Percentiles rank a stretch among this genome's conserved stretches.
These are phyloP conservation scores for Phialemoniopsis sp. DNA, from an alignment of 2,329 filamentous ascomycete genomes.

Conservation along the genomic window DNA sequence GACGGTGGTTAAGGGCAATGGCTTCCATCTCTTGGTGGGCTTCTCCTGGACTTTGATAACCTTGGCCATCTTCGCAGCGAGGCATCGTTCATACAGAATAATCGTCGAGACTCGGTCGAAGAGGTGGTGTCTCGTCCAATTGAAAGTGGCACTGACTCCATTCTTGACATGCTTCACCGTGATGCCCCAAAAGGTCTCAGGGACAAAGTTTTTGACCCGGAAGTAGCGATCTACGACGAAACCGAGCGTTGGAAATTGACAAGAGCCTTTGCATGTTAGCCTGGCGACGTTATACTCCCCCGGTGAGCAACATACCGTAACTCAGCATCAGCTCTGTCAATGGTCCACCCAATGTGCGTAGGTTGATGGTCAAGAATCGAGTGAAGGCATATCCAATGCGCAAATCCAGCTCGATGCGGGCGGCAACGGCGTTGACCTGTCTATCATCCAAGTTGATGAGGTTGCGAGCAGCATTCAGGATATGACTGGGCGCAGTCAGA, in stretches of 20 bases:
- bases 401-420: constrained; percentile 88
- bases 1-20: constrained; percentile 88
- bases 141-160: constrained; percentile 75
- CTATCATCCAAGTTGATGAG: constrained; percentile 77
- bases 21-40: constrained; percentile 90
- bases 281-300: constrained; percentile 2
- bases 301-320: constrained; percentile 57
- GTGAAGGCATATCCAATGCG: constrained; percentile 92
- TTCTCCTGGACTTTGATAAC: constrained; percentile 86
- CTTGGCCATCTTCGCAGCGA: constrained; percentile 70
- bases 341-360: constrained; percentile 68
- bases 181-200: constrained; percentile 91
- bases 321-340: constrained; percentile 67
- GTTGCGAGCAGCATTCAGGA: constrained; percentile 75
- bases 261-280: constrained; percentile 58
- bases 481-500: constrained; percentile 56
- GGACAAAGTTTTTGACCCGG: constrained; percentile 87
- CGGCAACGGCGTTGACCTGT: constrained; percentile 82
- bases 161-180: constrained; percentile 77
- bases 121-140: constrained; percentile 75
- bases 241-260: constrained; percentile 93
- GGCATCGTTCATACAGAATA: constrained; percentile 81
- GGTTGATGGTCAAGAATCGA: constrained; percentile 73
- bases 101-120: constrained; percentile 83
- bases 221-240: constrained; percentile 98